Base-by-base conservation (phyloP, 2,329 filamentous ascomycete genomes). In the Alternaria hordeiaustralica region DNA sequence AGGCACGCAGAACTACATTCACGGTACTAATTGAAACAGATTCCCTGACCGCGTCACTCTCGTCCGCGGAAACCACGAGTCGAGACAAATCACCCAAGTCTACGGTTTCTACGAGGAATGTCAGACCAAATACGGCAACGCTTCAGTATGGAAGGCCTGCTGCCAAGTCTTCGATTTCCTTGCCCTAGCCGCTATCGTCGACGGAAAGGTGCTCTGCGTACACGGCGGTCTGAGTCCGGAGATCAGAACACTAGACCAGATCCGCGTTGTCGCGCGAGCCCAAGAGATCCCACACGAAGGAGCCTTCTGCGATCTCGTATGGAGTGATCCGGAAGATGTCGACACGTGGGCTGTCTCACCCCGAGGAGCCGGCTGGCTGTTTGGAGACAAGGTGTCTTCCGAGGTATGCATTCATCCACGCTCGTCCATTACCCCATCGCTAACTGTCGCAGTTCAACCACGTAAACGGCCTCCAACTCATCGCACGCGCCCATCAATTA, bases 61-160 rank as follows among this genome's bases (percentile, higher is more conserved):
- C 28, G 89, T 93, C 30, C 88, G 90, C 56, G 90, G 90, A 36
- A 92, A 99, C 84, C 96, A 99, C 87, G 96, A 99, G 84, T 97
- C 94, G 69, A 91, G 96, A 75, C 96, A 99, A 84, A 99, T 99
- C 81, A 99, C 96, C 49, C 95, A 98, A 82, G 96, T 99, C 63
- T 99, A 99, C 81, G 96, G 96, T 67, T 99, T 99, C 85, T 99
- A 99, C 85, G 96, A 98, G 81, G 96, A 99, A 82, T 99, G 96
- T 81, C 89, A 98, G 75, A 92, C 94, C 80, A 99, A 99, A 85
- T 99, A 99, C 80, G 96, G 96, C 81, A 98, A 97, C 78, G 95
- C 96, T 67, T 98, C 97, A 74, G 96, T 99, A 68, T 99, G 96
- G 96, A 97, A 97, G 86, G 97, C 93, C 80, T 99, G 97, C 81